These are phyloP conservation scores for Epicoccum nigrum DNA, from an alignment of 2,329 filamentous ascomycete genomes.

Conservation along the genomic window DNA sequence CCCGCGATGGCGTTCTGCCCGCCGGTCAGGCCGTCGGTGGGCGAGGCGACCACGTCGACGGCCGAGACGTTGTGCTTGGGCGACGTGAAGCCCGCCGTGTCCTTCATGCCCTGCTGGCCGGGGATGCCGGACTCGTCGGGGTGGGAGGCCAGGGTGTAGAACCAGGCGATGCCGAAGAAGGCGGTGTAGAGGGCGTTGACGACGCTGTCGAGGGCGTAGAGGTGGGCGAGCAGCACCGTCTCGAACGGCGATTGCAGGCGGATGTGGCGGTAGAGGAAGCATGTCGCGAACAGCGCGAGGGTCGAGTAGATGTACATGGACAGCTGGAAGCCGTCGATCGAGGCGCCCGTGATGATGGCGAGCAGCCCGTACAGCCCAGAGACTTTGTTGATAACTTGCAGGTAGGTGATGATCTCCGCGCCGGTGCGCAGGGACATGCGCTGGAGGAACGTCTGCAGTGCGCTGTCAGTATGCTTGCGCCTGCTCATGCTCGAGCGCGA, in stretches of 20 bases:
- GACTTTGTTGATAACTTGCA: constrained; percentile 88
- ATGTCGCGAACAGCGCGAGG: constrained; percentile 69
- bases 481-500: constrained; percentile 11
- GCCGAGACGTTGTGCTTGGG: constrained; percentile 66
- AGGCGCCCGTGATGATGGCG: constrained; percentile 84
- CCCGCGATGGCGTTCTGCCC: constrained; percentile 63
- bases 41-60: constrained; percentile 61
- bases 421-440: constrained; percentile 86
- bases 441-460: constrained; percentile 76
- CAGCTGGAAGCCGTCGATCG: constrained; percentile 81
- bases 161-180: constrained; percentile 85
- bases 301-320: constrained; percentile 92
- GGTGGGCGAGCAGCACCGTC: constrained; percentile 79
- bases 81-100: constrained; percentile 69
- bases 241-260: constrained; percentile 79
- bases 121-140: constrained; percentile 44
- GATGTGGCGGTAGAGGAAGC: constrained; percentile 78
- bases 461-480: constrained; percentile 20
- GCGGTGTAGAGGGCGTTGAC: constrained; percentile 83
- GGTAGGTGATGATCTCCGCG: constrained; percentile 81
- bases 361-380: constrained; percentile 90
- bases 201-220: constrained; percentile 82
- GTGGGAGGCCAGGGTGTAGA: constrained; percentile 71
- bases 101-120: constrained; percentile 62
- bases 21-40: constrained; percentile 51